Base-by-base conservation (phyloP, 1,139 yeast species). In the Sugiyamaella japonica region DNA sequence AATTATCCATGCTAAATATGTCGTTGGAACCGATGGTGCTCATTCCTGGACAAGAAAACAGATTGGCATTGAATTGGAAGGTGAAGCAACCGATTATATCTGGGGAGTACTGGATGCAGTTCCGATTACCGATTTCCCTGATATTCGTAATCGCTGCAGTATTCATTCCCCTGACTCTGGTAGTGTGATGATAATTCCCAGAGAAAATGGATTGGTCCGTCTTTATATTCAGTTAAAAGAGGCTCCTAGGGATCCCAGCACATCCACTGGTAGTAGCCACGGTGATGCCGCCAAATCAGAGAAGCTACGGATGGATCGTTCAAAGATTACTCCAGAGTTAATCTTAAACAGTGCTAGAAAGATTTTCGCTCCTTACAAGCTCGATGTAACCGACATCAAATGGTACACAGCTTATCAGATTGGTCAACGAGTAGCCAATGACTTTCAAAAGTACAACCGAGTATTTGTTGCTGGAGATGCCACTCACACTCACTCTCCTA, bases 71-170 rank as follows among this genome's bases (percentile, higher is more conserved):
- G 58, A 59, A 43, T 70, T 72, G 71, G 68, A 66, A 47, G 76
- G 76, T 36, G 76, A 73, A 50, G 61, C 70, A 7, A 70, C 76
- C 25, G 76, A 72, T 60, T 68, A 62, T 45, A 66, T 71, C 34
- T 72, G 76, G 76, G 76, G 75, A 31, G 76, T 73, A 15, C 58
- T 73, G 48, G 76, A 72, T 57, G 67, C 70, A 48, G 71, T 69
- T 50, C 73, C 74, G 31, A 59, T 69, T 39, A 73, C 76, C 7
- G 65, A 72, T 50, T 72, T 72, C 63, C 76, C 76, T 5, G 76
- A 72, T 61, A 69, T 72, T 55, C 61, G 76, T 56, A 62, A 61
- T 43, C 63, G 73, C 23, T 68, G 72, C 57, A 75, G 74, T 15
- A 70, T 72, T 46, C 74, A 71, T 52, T 71, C 75, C 12, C 66